Evolutionary conservation across 108 stramenopile genomes (phyloP).

Genomic region (Aureococcus anophagefferens): DNA sequence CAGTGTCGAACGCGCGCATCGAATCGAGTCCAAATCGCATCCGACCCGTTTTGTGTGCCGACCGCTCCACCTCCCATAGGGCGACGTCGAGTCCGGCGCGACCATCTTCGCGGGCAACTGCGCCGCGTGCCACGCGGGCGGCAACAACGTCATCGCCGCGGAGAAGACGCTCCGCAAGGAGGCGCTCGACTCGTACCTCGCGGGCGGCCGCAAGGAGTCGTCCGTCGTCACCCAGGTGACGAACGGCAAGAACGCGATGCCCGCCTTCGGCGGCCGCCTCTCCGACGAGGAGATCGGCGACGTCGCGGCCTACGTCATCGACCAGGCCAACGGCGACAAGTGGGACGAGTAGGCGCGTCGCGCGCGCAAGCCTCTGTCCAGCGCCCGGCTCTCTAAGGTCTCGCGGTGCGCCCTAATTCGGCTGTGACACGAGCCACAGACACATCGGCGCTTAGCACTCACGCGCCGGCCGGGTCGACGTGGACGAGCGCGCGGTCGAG

Average conservation of each 20-base stretch:
- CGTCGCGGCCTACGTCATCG: conserved; percentile 78
- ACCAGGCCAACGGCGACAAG: conserved; percentile 19
- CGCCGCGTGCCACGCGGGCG: conserved; percentile 71
- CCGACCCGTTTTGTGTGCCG: no score
- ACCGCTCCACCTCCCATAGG: no score
- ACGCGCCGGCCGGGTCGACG: no score
- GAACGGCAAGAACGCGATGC: conserved; percentile 94
- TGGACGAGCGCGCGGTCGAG: no score
- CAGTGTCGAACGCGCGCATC: no score
- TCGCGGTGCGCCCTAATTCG: no score
- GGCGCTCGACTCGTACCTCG: conserved; percentile 72
- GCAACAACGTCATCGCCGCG: conserved; percentile 86
- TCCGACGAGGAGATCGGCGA: conserved; percentile 72
- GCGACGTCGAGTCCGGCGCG: conserved; percentile 70
- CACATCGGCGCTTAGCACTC: no score
- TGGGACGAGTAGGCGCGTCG: conserved; percentile 12
- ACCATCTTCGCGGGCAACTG: conserved; percentile 84
- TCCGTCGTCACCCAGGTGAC: conserved; percentile 74
- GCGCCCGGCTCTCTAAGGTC: no score
- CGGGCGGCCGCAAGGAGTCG: conserved; percentile 68
- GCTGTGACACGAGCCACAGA: no score
- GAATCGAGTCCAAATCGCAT: no score
- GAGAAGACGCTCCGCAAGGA: conserved; percentile 88
- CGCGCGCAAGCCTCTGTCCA: no score
- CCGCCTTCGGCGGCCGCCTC: conserved; percentile 87